Evolutionary conservation across 148 eudicot species (phyloP).

Genomic region (Talinum fruticosum): DNA sequence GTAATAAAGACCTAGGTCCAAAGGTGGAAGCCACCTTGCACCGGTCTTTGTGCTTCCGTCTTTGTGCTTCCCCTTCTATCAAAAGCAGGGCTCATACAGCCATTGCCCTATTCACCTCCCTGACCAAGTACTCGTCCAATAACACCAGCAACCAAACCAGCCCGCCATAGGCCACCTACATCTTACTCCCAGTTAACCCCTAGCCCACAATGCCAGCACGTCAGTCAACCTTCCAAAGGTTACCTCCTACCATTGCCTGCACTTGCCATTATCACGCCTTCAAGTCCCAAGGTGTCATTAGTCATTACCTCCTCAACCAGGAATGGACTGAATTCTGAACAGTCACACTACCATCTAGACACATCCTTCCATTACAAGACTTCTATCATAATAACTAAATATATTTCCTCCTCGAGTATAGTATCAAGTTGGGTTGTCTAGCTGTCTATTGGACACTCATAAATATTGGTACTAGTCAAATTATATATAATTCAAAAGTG

Average conservation of each 20-base stretch:
- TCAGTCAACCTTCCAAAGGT: no score
- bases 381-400: constrained; percentile 21
- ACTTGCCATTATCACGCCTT: constrained; percentile 19
- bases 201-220: constrained; percentile 8
- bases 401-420: neutral
- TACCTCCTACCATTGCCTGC: neutral
- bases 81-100: neutral
- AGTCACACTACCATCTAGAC: constrained; percentile 13
- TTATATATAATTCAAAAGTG: no score
- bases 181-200: constrained; percentile 18
- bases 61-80: neutral
- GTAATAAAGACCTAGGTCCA: neutral
- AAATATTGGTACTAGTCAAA: no score
- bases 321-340: constrained; percentile 8
- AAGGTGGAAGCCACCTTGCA: neutral
- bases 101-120: neutral
- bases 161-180: constrained; percentile 3
- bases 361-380: constrained; percentile 17
- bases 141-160: constrained; percentile 4
- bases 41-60: neutral
- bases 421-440: neutral
- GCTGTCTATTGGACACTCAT: no score
- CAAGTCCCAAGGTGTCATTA: constrained; percentile 18
- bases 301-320: constrained; percentile 21
- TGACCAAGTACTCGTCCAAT: neutral